These are phyloP conservation scores for Amauroascus niger DNA, from an alignment of 2,329 filamentous ascomycete species.

Conservation along the genomic window DNA sequence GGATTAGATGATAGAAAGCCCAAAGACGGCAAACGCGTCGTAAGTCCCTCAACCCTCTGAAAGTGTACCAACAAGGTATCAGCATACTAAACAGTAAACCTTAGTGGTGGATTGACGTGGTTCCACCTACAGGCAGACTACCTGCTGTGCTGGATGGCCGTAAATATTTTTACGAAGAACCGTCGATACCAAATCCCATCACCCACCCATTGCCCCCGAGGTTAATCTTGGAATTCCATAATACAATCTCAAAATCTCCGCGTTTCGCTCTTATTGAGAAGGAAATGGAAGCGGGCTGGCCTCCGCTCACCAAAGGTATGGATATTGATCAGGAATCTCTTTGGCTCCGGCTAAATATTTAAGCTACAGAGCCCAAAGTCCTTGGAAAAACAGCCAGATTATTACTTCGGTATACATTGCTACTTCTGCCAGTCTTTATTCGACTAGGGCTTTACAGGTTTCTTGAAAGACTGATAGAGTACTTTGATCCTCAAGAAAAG, in stretches of 20 bases:
- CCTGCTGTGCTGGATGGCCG: background rate
- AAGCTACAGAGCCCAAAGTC: background rate
- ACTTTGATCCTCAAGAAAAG: constrained; percentile 8
- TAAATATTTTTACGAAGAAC: background rate
- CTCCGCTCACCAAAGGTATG: constrained; percentile 2
- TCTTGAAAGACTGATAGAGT: constrained; percentile 3
- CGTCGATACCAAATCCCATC: constrained; percentile 5
- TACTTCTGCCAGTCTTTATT: constrained; percentile 2
- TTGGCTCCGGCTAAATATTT: background rate
- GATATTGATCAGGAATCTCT: background rate
- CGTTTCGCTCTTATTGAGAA: constrained; percentile 2
- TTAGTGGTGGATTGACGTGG: constrained; percentile 6
- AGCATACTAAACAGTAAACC: background rate
- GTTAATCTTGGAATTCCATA: constrained; percentile 2
- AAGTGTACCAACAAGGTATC: background rate
- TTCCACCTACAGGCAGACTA: background rate
- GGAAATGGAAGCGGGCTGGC: constrained; percentile 12
- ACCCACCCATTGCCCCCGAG: constrained; percentile 6
- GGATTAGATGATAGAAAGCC: background rate
- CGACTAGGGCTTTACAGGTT: constrained; percentile 6
- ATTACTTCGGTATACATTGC: constrained; percentile 2
- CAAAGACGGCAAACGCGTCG: background rate
- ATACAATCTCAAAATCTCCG: background rate
- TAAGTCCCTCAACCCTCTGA: constrained; percentile 2
- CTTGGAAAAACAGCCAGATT: background rate